Evolutionary conservation across 2,329 filamentous ascomycete species (phyloP), one percentile per base, ranked within the genome.

Genomic region (Sporothrix variecibatus): DNA sequence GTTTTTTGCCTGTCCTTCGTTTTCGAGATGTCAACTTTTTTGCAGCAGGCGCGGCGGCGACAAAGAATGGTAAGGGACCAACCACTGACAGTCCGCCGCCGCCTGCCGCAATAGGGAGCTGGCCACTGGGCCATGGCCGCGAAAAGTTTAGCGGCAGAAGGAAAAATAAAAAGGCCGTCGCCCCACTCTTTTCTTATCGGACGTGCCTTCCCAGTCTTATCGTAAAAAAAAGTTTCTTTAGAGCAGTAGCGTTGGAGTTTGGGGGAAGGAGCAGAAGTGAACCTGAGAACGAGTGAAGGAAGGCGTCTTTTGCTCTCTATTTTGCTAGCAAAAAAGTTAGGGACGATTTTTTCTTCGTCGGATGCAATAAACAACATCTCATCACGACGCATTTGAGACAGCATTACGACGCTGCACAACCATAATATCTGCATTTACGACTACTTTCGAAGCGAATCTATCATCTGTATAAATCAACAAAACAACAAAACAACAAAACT

Each of bases 131-230:
- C n/a, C 26, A 34, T 46, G 23, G 51, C 73, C 62, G 43, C 73
- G 74, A 73, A 75, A 73, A 74, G 64, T 51, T 72, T 72, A 56
- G 74, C 72, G 69, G 73, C 23, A 28, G 40, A 40, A 62, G 75
- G 75, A 75, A 76, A 72, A 77, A 75, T 28, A 56, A 34, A 73
- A 71, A 62, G 12, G 9, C 76, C 71, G 74, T 26, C 15, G 49
- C 15, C 40, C 72, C 68, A 64, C 62, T 74, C 43, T 51, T 31
- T 62, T 75, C 75, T 77, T 77, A 77, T 77, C 76, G 75, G 23
- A 26, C 28, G 65, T 68, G 8, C 31, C 34, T 71, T 72, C 53
- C 53, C 62, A 26, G 31, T 64, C 74, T 76, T 77, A 76, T 76
- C 75, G 73, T n/a, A 75, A 73, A 72, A 75, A 73, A 75, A 65